phyloP scores from a whole-genome alignment of 2,329 filamentous ascomycete species.

The Aspergillus aculeatinus region DNA sequence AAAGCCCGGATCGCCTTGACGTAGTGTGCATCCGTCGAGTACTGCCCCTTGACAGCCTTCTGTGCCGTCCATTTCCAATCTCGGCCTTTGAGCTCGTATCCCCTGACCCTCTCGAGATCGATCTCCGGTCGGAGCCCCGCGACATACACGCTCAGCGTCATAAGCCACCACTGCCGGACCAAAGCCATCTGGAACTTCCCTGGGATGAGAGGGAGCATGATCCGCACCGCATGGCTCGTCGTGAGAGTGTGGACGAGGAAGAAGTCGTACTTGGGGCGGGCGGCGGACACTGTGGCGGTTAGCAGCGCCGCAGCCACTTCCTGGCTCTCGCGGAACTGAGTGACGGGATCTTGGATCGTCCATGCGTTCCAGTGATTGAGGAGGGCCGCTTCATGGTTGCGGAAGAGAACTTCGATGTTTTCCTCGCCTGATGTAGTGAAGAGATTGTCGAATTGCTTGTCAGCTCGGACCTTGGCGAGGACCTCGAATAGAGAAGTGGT shows the following conservation, averaged over 20 bases:
- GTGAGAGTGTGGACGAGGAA: slow-evolving; percentile 80
- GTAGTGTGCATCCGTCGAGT: slow-evolving; percentile 74
- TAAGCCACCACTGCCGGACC: slow-evolving; percentile 85
- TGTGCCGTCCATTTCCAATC: slow-evolving; percentile 76
- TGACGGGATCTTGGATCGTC: slow-evolving; percentile 67
- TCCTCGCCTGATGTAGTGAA: slow-evolving; percentile 59
- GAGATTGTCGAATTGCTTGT: slow-evolving; percentile 68
- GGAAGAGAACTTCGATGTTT: slow-evolving; percentile 68
- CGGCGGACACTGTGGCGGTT: slow-evolving; percentile 32
- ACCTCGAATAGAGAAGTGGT: slow-evolving; percentile 68
- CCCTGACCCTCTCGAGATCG: slow-evolving; percentile 62
- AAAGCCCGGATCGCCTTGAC: slow-evolving; percentile 74
- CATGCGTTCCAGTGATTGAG: slow-evolving; percentile 92
- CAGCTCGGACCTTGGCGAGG: slow-evolving; percentile 65
- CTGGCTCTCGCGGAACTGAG: slow-evolving; percentile 72
- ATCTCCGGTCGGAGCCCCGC: slow-evolving; percentile 71
- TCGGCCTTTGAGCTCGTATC: slow-evolving; percentile 61
- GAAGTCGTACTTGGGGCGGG: slow-evolving; percentile 68
- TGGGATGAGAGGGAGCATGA: slow-evolving; percentile 76
- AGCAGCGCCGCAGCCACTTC: slow-evolving; percentile 51
- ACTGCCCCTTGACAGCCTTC: slow-evolving; percentile 66
- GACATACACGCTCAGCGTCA: slow-evolving; percentile 76
- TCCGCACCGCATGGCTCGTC: slow-evolving; percentile 82
- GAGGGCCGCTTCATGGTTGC: slow-evolving; percentile 66
- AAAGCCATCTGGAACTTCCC: slow-evolving; percentile 69